phyloP scores from a whole-genome alignment of 495 filamentous ascomycete species.

The Hyaloscypha bicolor region DNA sequence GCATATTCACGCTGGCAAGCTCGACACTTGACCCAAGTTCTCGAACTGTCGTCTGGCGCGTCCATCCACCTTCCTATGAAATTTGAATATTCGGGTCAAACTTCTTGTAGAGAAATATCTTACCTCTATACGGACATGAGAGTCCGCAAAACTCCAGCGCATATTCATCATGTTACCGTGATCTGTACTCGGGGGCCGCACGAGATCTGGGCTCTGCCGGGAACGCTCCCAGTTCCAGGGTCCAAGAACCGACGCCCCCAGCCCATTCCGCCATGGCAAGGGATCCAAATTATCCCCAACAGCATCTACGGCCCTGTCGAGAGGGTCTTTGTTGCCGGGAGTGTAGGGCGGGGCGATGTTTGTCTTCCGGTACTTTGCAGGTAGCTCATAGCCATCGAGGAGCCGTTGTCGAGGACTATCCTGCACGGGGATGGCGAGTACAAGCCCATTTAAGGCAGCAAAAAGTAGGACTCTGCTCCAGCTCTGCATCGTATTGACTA shows the following conservation, averaged over 20 bases:
- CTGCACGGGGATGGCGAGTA: slow-evolving; percentile 45
- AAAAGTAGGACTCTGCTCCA: slow-evolving; percentile 9
- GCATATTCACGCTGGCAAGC: slow-evolving; percentile 69
- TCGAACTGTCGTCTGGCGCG: slow-evolving; percentile 64
- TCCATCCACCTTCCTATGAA: slow-evolving; percentile 66
- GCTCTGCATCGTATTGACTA: no score
- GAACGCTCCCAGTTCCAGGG: slow-evolving; percentile 66
- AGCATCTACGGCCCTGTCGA: slow-evolving; percentile 54
- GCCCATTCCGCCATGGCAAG: slow-evolving; percentile 65
- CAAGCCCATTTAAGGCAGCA: slow-evolving; percentile 36
- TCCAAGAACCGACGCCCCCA: slow-evolving; percentile 63
- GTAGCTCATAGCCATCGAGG: slow-evolving; percentile 46
- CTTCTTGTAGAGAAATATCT: neutral
- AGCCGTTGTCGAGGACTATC: slow-evolving; percentile 55
- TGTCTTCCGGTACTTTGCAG: slow-evolving; percentile 42
- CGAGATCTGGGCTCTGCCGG: slow-evolving; percentile 63
- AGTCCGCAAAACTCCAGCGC: slow-evolving; percentile 70
- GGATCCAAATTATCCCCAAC: slow-evolving; percentile 60
- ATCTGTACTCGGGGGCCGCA: slow-evolving; percentile 67
- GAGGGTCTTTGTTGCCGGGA: slow-evolving; percentile 45
- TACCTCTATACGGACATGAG: slow-evolving; percentile 66
- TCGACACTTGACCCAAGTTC: slow-evolving; percentile 61
- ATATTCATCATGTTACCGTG: slow-evolving; percentile 63
- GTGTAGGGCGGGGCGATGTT: slow-evolving; percentile 44
- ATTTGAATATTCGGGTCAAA: neutral